Evolutionary conservation across 202 grass and related monocot genomes (phyloP).

Genomic region (Cymbopogon flexuosus): DNA sequence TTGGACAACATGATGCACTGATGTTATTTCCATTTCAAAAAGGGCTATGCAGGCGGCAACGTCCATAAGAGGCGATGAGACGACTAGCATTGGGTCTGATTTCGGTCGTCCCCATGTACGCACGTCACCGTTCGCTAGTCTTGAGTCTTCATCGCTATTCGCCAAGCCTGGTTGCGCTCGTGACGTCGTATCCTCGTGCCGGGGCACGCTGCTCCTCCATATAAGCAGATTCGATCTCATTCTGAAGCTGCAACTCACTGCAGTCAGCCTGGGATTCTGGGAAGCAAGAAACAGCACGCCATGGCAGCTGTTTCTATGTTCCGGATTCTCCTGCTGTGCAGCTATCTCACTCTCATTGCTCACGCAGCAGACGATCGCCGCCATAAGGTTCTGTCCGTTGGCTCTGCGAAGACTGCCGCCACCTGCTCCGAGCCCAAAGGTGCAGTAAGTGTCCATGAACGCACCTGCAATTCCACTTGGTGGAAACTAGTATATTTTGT

Average conservation of each 20-base stretch:
- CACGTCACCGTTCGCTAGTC: neutral
- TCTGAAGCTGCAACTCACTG: neutral
- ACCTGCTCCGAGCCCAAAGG: constrained; percentile 40
- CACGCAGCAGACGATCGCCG: neutral
- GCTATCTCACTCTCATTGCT: neutral
- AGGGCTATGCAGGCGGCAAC: neutral
- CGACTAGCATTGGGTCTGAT: too few species aligned
- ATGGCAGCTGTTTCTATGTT: constrained; percentile 28
- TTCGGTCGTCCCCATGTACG: too few species aligned
- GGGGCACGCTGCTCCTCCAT: too few species aligned
- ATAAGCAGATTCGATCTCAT: neutral
- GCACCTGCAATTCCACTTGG: neutral
- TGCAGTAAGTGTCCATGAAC: neutral
- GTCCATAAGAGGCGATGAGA: neutral
- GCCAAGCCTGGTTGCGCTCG: neutral
- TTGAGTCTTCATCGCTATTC: neutral
- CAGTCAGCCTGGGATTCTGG: too few species aligned
- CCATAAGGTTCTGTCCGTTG: constrained; percentile 5
- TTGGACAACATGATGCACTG: too few species aligned
- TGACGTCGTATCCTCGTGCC: neutral
- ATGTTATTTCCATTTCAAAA: neutral
- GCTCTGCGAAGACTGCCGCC: constrained; percentile 12
- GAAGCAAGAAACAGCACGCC: neutral
- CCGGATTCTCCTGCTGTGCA: constrained; percentile 9
- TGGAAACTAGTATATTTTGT: neutral